Percentiles rank a stretch among this genome's conserved stretches.
These are phyloP conservation scores for Pseudoturritis turrita DNA, from an alignment of 345 rosid species.

Conservation along the genomic window DNA sequence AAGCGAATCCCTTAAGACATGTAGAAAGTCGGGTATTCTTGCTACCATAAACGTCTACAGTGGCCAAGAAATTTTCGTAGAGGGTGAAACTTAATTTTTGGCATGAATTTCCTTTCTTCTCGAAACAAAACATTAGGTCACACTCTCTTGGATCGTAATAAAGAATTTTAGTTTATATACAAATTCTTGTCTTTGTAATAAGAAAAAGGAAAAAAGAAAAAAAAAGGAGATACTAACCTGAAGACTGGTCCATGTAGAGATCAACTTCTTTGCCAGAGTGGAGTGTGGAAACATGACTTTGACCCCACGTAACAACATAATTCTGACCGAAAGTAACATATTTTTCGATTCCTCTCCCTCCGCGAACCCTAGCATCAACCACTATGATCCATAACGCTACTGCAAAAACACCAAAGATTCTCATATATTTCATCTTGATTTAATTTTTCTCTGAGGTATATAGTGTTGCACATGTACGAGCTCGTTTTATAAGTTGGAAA, in stretches of 20 bases:
- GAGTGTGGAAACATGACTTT: conserved; percentile 19
- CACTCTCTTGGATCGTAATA: not conserved
- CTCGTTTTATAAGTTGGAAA: conserved; percentile 17
- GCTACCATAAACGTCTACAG: not conserved
- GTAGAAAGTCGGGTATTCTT: not conserved
- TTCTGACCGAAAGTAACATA: conserved; percentile 17
- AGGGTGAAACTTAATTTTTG: not conserved
- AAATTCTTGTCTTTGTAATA: not conserved
- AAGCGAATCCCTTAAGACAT: not conserved
- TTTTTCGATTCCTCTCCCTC: conserved; percentile 5
- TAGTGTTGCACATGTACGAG: not conserved
- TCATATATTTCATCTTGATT: not conserved
- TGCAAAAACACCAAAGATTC: conserved; percentile 6
- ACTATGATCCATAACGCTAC: conserved; percentile 12
- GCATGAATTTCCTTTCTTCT: not conserved
- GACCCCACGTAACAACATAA: conserved; percentile 30
- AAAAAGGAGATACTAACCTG: conserved; percentile 13
- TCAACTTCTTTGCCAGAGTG: conserved; percentile 29
- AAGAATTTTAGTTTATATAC: not conserved
- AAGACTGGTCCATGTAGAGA: conserved; percentile 29
- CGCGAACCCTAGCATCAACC: conserved; percentile 4
- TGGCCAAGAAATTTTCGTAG: not conserved
- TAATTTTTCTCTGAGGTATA: not conserved
- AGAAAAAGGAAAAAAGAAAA: not conserved
- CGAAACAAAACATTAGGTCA: not conserved